Base-by-base conservation (phyloP, 306 rosid genomes). In the Sophora flavescens region DNA sequence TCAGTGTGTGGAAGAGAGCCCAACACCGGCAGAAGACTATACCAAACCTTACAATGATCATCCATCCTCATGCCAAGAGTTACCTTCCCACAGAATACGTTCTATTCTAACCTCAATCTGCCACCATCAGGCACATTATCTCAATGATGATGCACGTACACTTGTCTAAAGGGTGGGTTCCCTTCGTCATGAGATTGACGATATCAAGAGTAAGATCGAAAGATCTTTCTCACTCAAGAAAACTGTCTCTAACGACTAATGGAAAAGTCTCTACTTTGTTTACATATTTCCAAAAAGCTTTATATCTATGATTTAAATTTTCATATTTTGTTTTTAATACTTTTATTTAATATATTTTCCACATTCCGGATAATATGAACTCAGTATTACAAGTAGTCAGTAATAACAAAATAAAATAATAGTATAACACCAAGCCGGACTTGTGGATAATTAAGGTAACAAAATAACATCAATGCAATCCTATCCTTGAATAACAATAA, bases 261-360 rank as follows among this genome's bases (percentile, higher is more conserved):
- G 63, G 10, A 61, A 8, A 6, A 14, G 13, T 47, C 53, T 51
- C 51, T 50, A 47, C 28, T 17, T 32, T 62, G 50, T 74, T 33
- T 48, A 7, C 6, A 62, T 17, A 61, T 47, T 17, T 44, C 17
- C 14, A 16, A 15, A 6, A 47, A 6, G 42, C 9, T 38, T 4
- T 4, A 38, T 44, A 4, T 44, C 14, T 2, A 44, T 9, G 50
- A 44, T 44, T 44, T 44, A 44, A 44, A 44, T 44, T 30, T 64
- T 42, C 53, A 17, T 12, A 22, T 32, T 53, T 71, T 13, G 33
- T 14, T 41, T 58, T 8, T 10, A 38, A 15, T 14, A 32, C 45
- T 26, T 42, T 41, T 74, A 22, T 39, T 41, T 9, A 60, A 74
- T 45, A 74, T 45, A 32, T 74, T 47, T 47, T 45, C 68, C 22